Conservation (phyloP, 225 moss, liverwort and hornwort genomes). For the Sphagnum contortum region DNA sequence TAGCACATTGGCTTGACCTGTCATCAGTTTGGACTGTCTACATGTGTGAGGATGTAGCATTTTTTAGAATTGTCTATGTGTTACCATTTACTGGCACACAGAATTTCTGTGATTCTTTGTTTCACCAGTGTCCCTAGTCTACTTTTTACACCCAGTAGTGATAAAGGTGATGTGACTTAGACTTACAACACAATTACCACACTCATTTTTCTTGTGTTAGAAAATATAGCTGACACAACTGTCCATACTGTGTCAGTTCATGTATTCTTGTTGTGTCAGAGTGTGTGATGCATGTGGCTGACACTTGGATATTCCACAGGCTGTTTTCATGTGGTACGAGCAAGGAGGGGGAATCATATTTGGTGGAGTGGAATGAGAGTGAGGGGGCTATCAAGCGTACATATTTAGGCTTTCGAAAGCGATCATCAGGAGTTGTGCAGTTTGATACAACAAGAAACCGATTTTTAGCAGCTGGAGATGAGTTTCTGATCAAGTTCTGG, state of each 20-base stretch:
- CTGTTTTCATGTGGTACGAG: constrained; percentile 98
- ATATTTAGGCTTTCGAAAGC: constrained; percentile 93
- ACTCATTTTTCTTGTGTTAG: too few species aligned
- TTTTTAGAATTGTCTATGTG: too few species aligned
- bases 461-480: constrained; percentile 92
- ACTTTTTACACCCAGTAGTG: background rate
- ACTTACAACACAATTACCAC: too few species aligned
- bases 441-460: constrained; percentile 97
- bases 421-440: constrained; percentile 91
- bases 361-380: constrained; percentile 99
- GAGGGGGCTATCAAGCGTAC: constrained; percentile 99
- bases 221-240: too few species aligned
- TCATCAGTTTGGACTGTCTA: too few species aligned
- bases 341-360: constrained; percentile 90
- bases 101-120: background rate
- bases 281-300: too few species aligned
- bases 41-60: too few species aligned
- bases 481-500: constrained; percentile 97
- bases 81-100: too few species aligned
- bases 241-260: too few species aligned
- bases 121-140: background rate
- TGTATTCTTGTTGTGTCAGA: too few species aligned
- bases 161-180: too few species aligned
- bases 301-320: constrained; percentile 22
- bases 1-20: too few species aligned